These are phyloP conservation scores for Hypoxylon lienhwacheense DNA, from an alignment of 495 filamentous ascomycete species.

Conservation along the genomic window DNA sequence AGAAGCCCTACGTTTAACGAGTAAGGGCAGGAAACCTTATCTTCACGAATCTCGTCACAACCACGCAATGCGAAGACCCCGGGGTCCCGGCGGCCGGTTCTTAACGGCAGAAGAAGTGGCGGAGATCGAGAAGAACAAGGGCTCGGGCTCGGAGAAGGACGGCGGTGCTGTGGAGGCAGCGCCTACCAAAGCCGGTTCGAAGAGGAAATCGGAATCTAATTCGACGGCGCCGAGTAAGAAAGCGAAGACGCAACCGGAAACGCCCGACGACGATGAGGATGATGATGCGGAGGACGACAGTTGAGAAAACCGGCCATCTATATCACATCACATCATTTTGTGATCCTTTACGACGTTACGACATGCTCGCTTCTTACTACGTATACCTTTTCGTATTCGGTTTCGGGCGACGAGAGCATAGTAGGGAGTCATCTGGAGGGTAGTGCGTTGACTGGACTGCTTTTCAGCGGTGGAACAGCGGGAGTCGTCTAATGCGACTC, in stretches of 20 bases:
- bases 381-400: slow-evolving; percentile 38
- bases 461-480: slow-evolving; percentile 26
- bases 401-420: slow-evolving; percentile 39
- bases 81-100: slow-evolving; percentile 95
- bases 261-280: slow-evolving; percentile 55
- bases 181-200: slow-evolving; percentile 45
- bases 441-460: slow-evolving; percentile 30
- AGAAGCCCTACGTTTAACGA: slow-evolving; percentile 85
- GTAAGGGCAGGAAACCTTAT: slow-evolving; percentile 95
- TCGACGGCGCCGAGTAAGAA: slow-evolving; percentile 57
- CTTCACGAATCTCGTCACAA: slow-evolving; percentile 99
- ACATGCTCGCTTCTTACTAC: slow-evolving; percentile 35
- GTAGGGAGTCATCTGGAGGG: slow-evolving; percentile 36
- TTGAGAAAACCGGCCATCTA: slow-evolving; percentile 25
- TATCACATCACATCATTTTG: slow-evolving; percentile 34
- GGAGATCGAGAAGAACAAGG: slow-evolving; percentile 72
- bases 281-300: slow-evolving; percentile 54
- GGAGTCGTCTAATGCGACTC: slow-evolving; percentile 17
- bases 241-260: slow-evolving; percentile 49
- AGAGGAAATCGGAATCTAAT: slow-evolving; percentile 50
- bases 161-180: slow-evolving; percentile 38
- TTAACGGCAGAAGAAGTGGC: slow-evolving; percentile 97
- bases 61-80: slow-evolving; percentile 94
- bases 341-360: slow-evolving; percentile 41
- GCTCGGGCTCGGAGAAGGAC: slow-evolving; percentile 43